Evolutionary conservation across 2,329 filamentous ascomycete genomes (phyloP).

Genomic region (Penicillium occitanis): DNA sequence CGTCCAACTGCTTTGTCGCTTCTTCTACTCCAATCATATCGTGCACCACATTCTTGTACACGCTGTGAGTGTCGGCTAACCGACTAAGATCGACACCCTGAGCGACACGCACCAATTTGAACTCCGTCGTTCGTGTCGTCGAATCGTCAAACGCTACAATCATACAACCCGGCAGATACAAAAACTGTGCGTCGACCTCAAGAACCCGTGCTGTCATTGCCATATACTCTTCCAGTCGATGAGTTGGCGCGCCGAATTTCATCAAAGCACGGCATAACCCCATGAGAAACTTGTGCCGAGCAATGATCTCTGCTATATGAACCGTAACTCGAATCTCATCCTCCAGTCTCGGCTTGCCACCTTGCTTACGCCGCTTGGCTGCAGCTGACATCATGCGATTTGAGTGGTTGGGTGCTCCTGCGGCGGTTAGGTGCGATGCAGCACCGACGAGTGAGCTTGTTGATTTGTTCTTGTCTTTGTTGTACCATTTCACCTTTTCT

Average conservation of each 20-base stretch:
- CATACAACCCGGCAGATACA: slow-evolving; percentile 89
- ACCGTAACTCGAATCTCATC: slow-evolving; percentile 58
- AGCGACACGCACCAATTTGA: slow-evolving; percentile 42
- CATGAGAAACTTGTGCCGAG: slow-evolving; percentile 77
- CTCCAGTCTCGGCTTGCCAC: slow-evolving; percentile 30
- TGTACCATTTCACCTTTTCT: slow-evolving; percentile 46
- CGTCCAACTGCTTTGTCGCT: slow-evolving; percentile 40
- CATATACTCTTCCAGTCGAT: slow-evolving; percentile 86
- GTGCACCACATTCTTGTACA: slow-evolving; percentile 49
- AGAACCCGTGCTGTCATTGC: slow-evolving; percentile 81
- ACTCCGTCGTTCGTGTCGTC: slow-evolving; percentile 44
- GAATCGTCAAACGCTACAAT: slow-evolving; percentile 75
- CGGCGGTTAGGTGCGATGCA: slow-evolving; percentile 38
- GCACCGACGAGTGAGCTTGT: slow-evolving; percentile 41
- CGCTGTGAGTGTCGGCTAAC: slow-evolving; percentile 42
- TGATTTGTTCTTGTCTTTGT: slow-evolving; percentile 39
- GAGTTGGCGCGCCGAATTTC: slow-evolving; percentile 85
- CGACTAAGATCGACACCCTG: slow-evolving; percentile 45
- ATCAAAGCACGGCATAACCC: slow-evolving; percentile 84
- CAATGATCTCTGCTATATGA: slow-evolving; percentile 68
- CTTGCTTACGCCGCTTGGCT: slow-evolving; percentile 26
- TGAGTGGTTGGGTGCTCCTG: slow-evolving; percentile 32
- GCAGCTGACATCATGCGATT: slow-evolving; percentile 28
- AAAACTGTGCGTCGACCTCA: slow-evolving; percentile 81
- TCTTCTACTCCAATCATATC: slow-evolving; percentile 45